Percentiles rank a stretch among this genome's conserved stretches.
Evolutionary conservation across 225 moss, liverwort and hornwort species (phyloP).

Genomic region (Anthoceros angustus): DNA sequence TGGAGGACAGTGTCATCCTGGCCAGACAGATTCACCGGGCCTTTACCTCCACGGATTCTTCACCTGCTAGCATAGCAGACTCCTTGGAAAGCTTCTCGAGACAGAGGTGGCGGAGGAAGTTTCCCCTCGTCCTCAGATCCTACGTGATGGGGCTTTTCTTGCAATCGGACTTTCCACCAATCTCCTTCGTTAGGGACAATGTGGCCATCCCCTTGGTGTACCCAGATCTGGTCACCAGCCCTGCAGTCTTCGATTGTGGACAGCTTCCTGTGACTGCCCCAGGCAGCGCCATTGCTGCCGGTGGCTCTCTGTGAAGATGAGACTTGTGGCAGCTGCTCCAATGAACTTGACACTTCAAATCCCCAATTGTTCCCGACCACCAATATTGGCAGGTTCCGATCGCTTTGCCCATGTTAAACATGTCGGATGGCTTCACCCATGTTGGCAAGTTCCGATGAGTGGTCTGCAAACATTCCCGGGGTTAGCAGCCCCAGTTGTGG

Average conservation of each 20-base stretch:
- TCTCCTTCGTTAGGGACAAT: not conserved
- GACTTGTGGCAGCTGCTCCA: too few species aligned
- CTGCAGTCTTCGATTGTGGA: conserved; percentile 4
- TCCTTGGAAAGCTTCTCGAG: conserved; percentile 1
- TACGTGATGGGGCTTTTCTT: not conserved
- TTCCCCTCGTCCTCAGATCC: conserved; percentile 3
- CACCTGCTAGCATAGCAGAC: not conserved
- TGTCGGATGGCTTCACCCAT: too few species aligned
- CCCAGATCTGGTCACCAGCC: not conserved
- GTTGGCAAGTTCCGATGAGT: too few species aligned
- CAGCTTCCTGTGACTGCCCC: not conserved
- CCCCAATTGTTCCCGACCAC: too few species aligned
- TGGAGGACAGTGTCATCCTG: conserved; percentile 5
- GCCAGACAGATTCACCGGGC: not conserved
- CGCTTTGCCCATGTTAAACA: too few species aligned
- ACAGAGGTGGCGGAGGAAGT: conserved; percentile 1
- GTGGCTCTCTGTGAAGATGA: too few species aligned
- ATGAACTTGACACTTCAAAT: too few species aligned
- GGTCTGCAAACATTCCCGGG: too few species aligned
- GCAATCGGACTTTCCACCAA: not conserved
- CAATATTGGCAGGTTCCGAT: too few species aligned
- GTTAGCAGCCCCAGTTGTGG: too few species aligned
- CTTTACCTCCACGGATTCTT: not conserved
- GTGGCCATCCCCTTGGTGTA: not conserved
- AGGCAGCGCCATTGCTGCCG: too few species aligned